Conservation (phyloP, 2,329 filamentous ascomycete genomes). For the Venturia oleaginea region DNA sequence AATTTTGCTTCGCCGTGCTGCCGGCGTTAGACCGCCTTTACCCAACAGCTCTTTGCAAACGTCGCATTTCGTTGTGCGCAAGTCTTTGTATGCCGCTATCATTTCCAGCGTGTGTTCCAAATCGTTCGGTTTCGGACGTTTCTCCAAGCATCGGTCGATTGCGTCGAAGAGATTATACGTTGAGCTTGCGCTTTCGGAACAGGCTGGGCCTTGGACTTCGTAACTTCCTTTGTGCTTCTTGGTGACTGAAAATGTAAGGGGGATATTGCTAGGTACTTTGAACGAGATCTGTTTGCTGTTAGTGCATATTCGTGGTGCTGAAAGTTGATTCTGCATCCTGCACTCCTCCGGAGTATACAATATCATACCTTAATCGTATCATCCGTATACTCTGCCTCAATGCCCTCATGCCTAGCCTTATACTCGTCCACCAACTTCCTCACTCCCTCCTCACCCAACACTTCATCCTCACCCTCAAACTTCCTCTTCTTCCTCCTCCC, state of each 20-base stretch:
- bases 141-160: conserved; percentile 10
- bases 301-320: neutral
- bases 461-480: conserved; percentile 7
- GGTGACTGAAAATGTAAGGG: conserved; percentile 7
- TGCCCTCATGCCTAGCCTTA: neutral
- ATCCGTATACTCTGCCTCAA: conserved; percentile 1
- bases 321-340: neutral
- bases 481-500: conserved; percentile 3
- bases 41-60: conserved; percentile 13
- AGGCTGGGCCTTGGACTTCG: conserved; percentile 2
- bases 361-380: neutral
- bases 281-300: neutral
- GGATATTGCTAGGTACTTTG: neutral
- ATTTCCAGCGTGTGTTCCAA: conserved; percentile 14
- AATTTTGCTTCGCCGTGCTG: conserved; percentile 9
- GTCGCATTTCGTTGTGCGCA: conserved; percentile 6
- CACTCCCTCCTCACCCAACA: neutral
- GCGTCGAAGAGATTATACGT: conserved; percentile 9
- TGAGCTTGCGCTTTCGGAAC: neutral
- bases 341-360: no score
- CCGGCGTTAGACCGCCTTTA: neutral
- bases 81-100: conserved; percentile 13
- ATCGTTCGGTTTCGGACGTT: conserved; percentile 8
- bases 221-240: neutral
- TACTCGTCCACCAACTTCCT: neutral